phyloP scores from a whole-genome alignment of 192 early-diverging fungal species.

The Polychytrium aggregatum region DNA sequence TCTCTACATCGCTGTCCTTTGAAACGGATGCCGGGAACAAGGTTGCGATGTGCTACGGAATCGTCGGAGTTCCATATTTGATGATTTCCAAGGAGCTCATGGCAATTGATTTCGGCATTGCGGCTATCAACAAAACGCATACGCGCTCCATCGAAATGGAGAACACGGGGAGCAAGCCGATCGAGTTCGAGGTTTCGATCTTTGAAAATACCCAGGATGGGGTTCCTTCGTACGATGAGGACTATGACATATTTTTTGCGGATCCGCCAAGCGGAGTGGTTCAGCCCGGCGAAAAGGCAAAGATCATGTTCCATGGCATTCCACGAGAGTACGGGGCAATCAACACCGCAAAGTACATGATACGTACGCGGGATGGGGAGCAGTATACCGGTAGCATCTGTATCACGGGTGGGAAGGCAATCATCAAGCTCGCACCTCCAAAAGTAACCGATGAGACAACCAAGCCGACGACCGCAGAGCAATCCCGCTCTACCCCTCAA shows the following conservation, averaged over 20 bases:
- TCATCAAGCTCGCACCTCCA: slow-evolving; percentile 38
- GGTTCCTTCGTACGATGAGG: slow-evolving; percentile 18
- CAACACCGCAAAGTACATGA: slow-evolving; percentile 28
- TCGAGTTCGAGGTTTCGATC: slow-evolving; percentile 39
- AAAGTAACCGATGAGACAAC: slow-evolving; percentile 9
- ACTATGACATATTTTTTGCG: slow-evolving; percentile 48
- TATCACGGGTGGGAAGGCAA: slow-evolving; percentile 45
- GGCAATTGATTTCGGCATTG: slow-evolving; percentile 40
- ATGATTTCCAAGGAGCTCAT: slow-evolving; percentile 24
- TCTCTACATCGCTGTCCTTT: slow-evolving; percentile 32
- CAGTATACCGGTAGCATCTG: slow-evolving; percentile 27
- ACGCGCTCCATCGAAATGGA: slow-evolving; percentile 19
- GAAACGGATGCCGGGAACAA: slow-evolving; percentile 43
- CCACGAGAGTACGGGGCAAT: slow-evolving; percentile 37
- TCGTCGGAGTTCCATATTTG: slow-evolving; percentile 50
- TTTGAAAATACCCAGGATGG: slow-evolving; percentile 23
- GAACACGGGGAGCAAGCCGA: slow-evolving; percentile 39
- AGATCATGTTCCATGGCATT: slow-evolving; percentile 24
- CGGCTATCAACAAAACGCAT: slow-evolving; percentile 39
- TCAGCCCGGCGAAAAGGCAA: slow-evolving; percentile 15
- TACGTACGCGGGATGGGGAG: slow-evolving; percentile 43
- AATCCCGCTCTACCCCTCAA: slow-evolving; percentile 7
- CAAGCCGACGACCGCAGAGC: slow-evolving; percentile 22
- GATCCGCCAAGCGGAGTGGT: slow-evolving; percentile 36
- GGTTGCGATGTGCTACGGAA: slow-evolving; percentile 39